phyloP scores from a whole-genome alignment of 2,329 filamentous ascomycete species.

The Claviceps sp. region DNA sequence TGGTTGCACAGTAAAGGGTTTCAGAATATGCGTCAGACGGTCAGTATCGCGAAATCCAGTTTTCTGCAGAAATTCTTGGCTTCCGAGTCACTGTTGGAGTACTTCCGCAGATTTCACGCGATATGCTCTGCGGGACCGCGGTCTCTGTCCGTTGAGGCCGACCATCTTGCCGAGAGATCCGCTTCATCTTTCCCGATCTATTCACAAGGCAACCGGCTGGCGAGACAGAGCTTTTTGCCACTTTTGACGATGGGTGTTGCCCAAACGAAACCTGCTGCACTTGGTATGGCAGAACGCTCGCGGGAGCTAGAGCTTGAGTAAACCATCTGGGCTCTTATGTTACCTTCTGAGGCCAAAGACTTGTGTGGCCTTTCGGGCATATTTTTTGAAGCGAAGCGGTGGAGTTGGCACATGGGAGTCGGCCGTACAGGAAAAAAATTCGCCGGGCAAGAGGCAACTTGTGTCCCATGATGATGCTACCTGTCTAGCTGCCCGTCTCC shows the following conservation, averaged over 20 bases:
- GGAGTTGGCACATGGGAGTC: background rate
- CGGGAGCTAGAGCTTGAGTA: background rate
- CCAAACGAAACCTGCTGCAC: background rate
- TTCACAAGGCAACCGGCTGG: background rate
- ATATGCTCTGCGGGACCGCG: background rate
- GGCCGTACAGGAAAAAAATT: background rate
- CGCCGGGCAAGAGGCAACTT: background rate
- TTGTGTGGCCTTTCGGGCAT: background rate
- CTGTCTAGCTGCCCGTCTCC: background rate
- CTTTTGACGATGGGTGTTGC: background rate
- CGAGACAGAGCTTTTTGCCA: background rate
- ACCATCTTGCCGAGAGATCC: conserved; percentile 20
- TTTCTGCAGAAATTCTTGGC: background rate
- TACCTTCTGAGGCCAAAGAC: background rate
- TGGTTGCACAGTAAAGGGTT: conserved; percentile 4
- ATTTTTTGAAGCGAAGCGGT: background rate
- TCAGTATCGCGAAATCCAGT: background rate
- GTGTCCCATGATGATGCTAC: background rate
- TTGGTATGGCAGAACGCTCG: background rate
- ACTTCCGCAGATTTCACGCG: background rate
- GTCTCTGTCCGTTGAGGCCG: conserved; percentile 1
- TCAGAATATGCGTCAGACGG: conserved; percentile 2
- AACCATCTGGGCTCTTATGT: background rate
- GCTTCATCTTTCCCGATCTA: conserved; percentile 25
- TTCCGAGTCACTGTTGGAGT: background rate